Base-by-base conservation (phyloP, 805 yeast species). In the Ogataea paraovalis region DNA sequence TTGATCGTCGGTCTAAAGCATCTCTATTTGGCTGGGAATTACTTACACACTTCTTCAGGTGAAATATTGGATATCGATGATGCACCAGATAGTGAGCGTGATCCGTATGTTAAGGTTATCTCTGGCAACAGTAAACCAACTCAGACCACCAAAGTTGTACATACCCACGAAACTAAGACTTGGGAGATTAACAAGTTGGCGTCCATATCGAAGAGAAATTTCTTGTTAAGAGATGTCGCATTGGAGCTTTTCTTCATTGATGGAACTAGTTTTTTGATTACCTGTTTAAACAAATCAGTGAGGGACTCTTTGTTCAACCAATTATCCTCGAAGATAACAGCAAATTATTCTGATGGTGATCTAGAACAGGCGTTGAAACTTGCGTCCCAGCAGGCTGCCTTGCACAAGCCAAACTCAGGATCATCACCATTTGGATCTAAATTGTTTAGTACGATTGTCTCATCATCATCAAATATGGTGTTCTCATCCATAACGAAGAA, bases 191-290 rank as follows among this genome's bases (percentile, higher is more conserved):
- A 71, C 4, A 78, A 77, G 39, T 59, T 90, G 18, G 76, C 80
- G 0, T 80, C 85, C 3, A 78, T 84, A 12, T 80, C 89, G 2
- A 87, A 85, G 52, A 68, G 96, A 44, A 88, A 85, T 34, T 89
- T 88, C 57, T 63, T 89, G 18, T 68, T 89, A 14, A 69, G 96
- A 46, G 95, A 88, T 64, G 86, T 85, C 40, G 96, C 94, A 0
- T 60, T 88, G 32, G 96, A 89, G 58, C 65, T 88, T 58, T 82
- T 87, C 52, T 86, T 87, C 61, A 74, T 75, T 22, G 82, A 84
- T 62, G 95, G 94, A 0, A 77, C 82, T 1, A 85, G 87, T 52
- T 73, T 82, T 36, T 67, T 89, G 49, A 69, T 89, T 7, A 85
- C 92, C 0, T 83, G 88, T 43, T 65, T 72, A n/a, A 69, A 74